Evolutionary conservation across 345 rosid genomes (phyloP).

Genomic region (Salix suchowensis): DNA sequence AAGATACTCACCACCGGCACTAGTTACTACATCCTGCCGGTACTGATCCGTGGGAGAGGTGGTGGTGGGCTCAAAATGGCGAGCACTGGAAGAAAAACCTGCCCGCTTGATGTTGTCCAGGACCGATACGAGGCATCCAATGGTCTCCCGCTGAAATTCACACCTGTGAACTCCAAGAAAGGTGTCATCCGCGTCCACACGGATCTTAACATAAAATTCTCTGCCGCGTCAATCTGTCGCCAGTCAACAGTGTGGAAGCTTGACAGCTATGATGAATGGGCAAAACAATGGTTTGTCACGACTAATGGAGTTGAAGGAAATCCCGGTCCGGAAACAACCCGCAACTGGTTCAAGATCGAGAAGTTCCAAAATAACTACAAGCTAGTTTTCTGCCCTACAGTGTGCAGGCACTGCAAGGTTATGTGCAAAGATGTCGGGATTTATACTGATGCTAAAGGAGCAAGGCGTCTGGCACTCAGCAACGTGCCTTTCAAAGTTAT

Average conservation of each 20-base stretch:
- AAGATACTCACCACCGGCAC: too few relatives aligned
- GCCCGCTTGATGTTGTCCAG: not conserved
- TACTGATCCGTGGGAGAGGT: too few relatives aligned
- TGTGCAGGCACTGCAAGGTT: too few relatives aligned
- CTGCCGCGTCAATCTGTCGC: constrained; percentile 34
- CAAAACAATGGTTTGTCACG: constrained; percentile 39
- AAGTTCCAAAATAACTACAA: constrained; percentile 43
- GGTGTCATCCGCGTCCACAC: not conserved
- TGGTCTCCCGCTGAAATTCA: too few relatives aligned
- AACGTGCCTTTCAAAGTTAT: too few relatives aligned
- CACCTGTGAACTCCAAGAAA: too few relatives aligned
- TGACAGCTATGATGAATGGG: constrained; percentile 29
- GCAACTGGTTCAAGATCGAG: constrained; percentile 66
- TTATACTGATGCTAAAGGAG: too few relatives aligned
- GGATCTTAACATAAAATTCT: constrained; percentile 41
- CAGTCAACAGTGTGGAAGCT: constrained; percentile 55
- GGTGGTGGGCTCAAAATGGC: too few relatives aligned
- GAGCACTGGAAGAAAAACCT: not conserved
- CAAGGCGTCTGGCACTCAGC: too few relatives aligned
- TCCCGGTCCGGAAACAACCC: constrained; percentile 33
- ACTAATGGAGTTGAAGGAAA: constrained; percentile 51
- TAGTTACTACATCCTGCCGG: too few relatives aligned
- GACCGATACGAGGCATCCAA: too few relatives aligned
- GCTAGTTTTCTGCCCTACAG: constrained; percentile 51
- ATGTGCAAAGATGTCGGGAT: too few relatives aligned